Conservation (phyloP, 2,329 filamentous ascomycete genomes). For the Xylariales sp. region DNA sequence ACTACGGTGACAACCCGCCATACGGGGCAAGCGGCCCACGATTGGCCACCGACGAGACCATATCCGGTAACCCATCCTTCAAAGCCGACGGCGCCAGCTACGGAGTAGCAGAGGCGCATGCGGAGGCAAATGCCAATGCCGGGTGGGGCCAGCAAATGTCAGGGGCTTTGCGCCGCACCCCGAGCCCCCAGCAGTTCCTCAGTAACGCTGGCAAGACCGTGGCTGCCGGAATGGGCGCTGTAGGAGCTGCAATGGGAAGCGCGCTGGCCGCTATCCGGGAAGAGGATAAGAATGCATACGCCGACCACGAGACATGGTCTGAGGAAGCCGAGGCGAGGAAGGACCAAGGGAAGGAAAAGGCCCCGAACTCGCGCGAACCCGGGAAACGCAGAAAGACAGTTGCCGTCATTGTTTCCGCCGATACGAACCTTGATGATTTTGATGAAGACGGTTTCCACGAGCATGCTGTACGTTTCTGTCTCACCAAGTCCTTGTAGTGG, state of each 20-base stretch:
- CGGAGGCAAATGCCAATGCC: slow-evolving; percentile 29
- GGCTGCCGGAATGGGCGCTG: slow-evolving; percentile 75
- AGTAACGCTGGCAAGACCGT: slow-evolving; percentile 79
- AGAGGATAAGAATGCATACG: slow-evolving; percentile 74
- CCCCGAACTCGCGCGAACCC: slow-evolving; percentile 24
- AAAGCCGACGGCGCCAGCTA: slow-evolving; percentile 36
- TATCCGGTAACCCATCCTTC: slow-evolving; percentile 33
- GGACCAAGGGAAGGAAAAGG: slow-evolving; percentile 42
- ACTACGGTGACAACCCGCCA: slow-evolving; percentile 46
- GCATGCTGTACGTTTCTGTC: slow-evolving; percentile 65
- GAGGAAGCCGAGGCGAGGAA: slow-evolving; percentile 76
- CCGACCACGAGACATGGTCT: slow-evolving; percentile 87
- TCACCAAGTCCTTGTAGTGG: not conserved
- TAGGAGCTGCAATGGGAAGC: slow-evolving; percentile 76
- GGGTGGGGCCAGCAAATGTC: slow-evolving; percentile 76
- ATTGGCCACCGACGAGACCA: slow-evolving; percentile 22
- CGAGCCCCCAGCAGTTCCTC: slow-evolving; percentile 84
- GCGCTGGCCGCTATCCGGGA: slow-evolving; percentile 80
- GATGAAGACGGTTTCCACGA: slow-evolving; percentile 63
- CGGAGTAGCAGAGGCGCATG: slow-evolving; percentile 30
- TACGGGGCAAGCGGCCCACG: slow-evolving; percentile 37
- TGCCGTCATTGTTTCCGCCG: slow-evolving; percentile 84
- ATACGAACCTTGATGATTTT: slow-evolving; percentile 54
- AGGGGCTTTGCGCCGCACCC: slow-evolving; percentile 73
- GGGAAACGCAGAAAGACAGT: slow-evolving; percentile 67